Percentiles rank a stretch among this genome's conserved stretches.
Conservation (phyloP, 768 basidiomycete genomes). For the Boletus reticulatus region DNA sequence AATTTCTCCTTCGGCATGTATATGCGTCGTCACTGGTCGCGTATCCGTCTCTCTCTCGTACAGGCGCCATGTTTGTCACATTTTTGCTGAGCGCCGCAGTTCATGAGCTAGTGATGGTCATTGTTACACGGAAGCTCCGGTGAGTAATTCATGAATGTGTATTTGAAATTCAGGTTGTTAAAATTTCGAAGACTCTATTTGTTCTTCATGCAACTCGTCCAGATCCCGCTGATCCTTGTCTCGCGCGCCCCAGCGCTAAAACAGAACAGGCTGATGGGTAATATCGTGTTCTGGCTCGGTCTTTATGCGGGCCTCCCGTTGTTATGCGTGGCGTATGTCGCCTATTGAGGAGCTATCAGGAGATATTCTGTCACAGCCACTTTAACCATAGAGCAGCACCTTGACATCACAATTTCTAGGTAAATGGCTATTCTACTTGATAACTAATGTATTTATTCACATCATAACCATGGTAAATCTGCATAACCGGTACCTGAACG, state of each 20-base stretch:
- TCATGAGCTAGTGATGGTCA: constrained; percentile 95
- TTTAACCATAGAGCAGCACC: not conserved
- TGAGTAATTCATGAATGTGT: constrained; percentile 30
- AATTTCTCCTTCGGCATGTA: constrained; percentile 92
- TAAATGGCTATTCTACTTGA: constrained; percentile 1
- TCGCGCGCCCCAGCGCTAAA: constrained; percentile 76
- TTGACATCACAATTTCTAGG: not conserved
- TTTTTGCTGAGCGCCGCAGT: constrained; percentile 88
- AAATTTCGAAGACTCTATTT: constrained; percentile 66
- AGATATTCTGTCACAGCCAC: not conserved
- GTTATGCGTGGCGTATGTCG: constrained; percentile 75
- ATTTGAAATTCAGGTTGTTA: not conserved
- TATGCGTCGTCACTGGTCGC: constrained; percentile 85
- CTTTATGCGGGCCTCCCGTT: constrained; percentile 91
- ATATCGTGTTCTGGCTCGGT: constrained; percentile 91
- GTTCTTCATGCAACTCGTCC: constrained; percentile 80
- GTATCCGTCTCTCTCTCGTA: constrained; percentile 65
- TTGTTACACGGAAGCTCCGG: constrained; percentile 92
- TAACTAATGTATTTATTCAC: not conserved
- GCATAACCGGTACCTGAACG: not conserved
- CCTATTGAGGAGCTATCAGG: constrained; percentile 39
- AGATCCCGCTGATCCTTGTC: constrained; percentile 87
- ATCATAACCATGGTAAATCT: not conserved
- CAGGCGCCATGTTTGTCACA: constrained; percentile 87
- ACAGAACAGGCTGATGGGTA: constrained; percentile 78